Evolutionary conservation across 805 yeast species (phyloP).

Genomic region (Clavispora asparagi): DNA sequence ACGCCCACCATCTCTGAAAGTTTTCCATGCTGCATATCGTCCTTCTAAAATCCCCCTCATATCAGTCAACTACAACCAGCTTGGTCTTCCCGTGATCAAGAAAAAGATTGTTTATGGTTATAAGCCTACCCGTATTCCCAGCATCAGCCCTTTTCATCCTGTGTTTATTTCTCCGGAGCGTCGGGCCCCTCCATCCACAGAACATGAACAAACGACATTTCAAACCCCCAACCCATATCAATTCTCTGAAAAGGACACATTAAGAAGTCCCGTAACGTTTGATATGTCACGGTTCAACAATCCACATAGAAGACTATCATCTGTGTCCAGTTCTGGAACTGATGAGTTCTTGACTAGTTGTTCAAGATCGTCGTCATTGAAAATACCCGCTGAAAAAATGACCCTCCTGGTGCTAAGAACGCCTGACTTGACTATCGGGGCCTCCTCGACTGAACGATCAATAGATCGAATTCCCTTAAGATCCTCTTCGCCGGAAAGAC

Average conservation of each 20-base stretch:
- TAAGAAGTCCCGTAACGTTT: slow-evolving; percentile 8
- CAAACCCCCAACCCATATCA: background rate
- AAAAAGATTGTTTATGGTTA: slow-evolving; percentile 11
- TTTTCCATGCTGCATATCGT: background rate
- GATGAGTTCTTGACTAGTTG: background rate
- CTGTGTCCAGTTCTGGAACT: background rate
- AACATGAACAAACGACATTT: slow-evolving; percentile 5
- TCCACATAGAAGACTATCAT: background rate
- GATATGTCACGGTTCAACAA: background rate
- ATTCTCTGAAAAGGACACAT: background rate
- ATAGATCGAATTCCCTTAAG: slow-evolving; percentile 8
- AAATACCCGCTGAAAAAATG: slow-evolving; percentile 1
- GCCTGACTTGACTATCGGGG: slow-evolving; percentile 15
- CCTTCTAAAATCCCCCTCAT: slow-evolving; percentile 24
- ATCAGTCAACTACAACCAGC: slow-evolving; percentile 13
- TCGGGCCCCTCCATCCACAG: background rate
- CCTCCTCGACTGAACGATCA: background rate
- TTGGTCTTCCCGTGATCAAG: slow-evolving; percentile 21
- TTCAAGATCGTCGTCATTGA: slow-evolving; percentile 1
- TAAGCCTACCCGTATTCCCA: slow-evolving; percentile 21
- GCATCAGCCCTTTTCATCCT: slow-evolving; percentile 25
- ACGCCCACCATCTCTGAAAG: too few species aligned
- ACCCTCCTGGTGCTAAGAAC: slow-evolving; percentile 12
- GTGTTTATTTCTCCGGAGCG: slow-evolving; percentile 21
- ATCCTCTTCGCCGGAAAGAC: slow-evolving; percentile 32